Base-by-base conservation (phyloP, 2,329 filamentous ascomycete genomes). In the Neopestalotiopsis sp. region DNA sequence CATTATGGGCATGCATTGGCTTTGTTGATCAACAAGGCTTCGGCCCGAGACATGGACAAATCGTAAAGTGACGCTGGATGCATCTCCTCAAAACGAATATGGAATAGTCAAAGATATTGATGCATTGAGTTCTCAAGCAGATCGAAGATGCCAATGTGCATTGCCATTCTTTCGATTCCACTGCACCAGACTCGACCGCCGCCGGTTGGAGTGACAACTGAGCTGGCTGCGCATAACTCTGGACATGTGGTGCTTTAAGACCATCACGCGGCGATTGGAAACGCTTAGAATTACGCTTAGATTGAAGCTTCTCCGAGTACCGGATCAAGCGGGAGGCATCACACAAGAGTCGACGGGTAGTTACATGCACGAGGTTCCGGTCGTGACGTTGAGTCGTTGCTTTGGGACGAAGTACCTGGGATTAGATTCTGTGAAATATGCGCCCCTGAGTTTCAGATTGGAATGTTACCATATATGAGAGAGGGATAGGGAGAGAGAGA, bases 231-330 rank as follows among this genome's bases (percentile, higher is more conserved):
- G 45, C 45, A 53, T 17, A 7, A 53, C 20, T 7, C 45, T 53
- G 45, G 5, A 10, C 45, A 24, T 53, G 45, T 53, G 45, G n/a
- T 53, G 45, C 45, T 53, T 53, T 3, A n/a, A 9, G 9, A 7
- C 45, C 17, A 53, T 10, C 9, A 14, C 13, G 24, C 20, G 7
- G 14, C 14, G 24, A 20, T 59, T 34, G n/a, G 24, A 4, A 59
- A 32, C 14, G 12, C 57, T 59, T 34, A 9, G 24, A 14, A 59
- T 59, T 59, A 59, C 24, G 57, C 57, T 59, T 34, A 59, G 24
- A 59, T 59, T 59, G 14, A 59, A 59, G 57, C 57, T 59, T 59
- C 57, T 59, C 57, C 57, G 24, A 59, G 30, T 14, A 28, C 24
- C 30, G 57, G 57, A 59, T 30, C 24, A 59, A 53, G n/a, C 12